Evolutionary conservation across 2,329 filamentous ascomycete genomes (phyloP).

Genomic region (Dactylellina sp.): DNA sequence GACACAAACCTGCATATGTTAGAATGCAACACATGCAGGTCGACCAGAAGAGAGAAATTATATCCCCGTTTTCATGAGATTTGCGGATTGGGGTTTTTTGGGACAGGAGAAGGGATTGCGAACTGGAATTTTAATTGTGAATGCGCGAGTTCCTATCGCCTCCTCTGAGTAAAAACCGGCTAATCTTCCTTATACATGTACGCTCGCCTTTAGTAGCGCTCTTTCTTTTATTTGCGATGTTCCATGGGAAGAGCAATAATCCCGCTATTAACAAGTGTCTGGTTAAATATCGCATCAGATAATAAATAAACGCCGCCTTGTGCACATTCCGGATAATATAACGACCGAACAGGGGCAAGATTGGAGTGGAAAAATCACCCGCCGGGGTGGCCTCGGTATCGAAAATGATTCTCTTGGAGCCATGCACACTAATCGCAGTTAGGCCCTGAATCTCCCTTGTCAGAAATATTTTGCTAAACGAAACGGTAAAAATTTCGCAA

Average conservation of each 20-base stretch:
- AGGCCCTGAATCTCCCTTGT: background rate
- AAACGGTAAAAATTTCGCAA: too few relatives aligned
- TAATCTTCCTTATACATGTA: too few relatives aligned
- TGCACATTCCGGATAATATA: conserved; percentile 30
- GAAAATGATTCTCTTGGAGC: background rate
- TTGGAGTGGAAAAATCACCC: background rate
- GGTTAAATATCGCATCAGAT: background rate
- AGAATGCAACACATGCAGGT: conserved; percentile 44
- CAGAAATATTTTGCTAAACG: background rate
- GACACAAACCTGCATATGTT: conserved; percentile 33
- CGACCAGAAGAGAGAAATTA: conserved; percentile 22
- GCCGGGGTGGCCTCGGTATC: background rate
- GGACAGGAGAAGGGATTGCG: background rate
- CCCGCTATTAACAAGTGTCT: too few relatives aligned
- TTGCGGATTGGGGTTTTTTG: conserved; percentile 1
- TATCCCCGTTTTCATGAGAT: conserved; percentile 23
- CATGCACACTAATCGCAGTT: conserved; percentile 18
- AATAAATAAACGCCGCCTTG: background rate
- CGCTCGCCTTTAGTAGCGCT: too few relatives aligned
- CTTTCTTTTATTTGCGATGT: too few relatives aligned
- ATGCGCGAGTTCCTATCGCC: background rate
- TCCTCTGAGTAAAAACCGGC: too few relatives aligned
- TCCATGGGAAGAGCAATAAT: background rate
- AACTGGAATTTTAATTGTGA: background rate
- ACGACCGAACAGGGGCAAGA: conserved; percentile 1